A percentile compares a stretch with the other conserved stretches of the same genome.
phyloP scores from a whole-genome alignment of 495 filamentous ascomycete genomes.

The Daldinia loculata region DNA sequence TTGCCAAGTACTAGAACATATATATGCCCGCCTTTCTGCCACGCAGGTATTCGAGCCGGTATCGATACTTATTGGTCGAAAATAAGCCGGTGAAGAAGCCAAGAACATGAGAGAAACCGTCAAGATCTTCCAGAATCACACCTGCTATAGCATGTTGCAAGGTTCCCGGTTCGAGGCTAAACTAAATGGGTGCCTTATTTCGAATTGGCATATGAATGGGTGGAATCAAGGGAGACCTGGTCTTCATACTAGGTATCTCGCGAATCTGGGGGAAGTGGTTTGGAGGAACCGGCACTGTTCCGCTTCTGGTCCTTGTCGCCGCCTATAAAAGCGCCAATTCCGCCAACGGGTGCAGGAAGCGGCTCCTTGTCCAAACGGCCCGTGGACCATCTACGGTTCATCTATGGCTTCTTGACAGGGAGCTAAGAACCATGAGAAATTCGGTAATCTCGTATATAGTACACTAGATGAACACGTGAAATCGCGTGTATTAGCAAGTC shows the following conservation, averaged over 20 bases:
- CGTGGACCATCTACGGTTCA: constrained; percentile 18
- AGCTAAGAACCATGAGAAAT: constrained; percentile 12
- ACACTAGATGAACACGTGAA: constrained; percentile 1
- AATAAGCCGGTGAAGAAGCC: constrained; percentile 40
- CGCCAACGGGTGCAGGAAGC: constrained; percentile 36
- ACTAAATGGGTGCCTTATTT: constrained; percentile 31
- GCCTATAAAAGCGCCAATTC: constrained; percentile 32
- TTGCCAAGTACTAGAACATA: constrained; percentile 12
- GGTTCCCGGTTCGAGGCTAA: constrained; percentile 34
- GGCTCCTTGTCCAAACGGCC: constrained; percentile 39
- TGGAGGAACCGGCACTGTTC: constrained; percentile 31
- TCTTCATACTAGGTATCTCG: constrained; percentile 31
- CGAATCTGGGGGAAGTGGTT: constrained; percentile 39
- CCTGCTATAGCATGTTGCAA: constrained; percentile 29
- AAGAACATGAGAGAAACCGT: constrained; percentile 34
- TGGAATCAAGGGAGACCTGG: constrained; percentile 12
- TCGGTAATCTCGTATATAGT: background rate
- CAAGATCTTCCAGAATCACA: constrained; percentile 45
- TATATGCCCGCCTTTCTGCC: constrained; percentile 29
- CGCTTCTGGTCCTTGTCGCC: constrained; percentile 38
- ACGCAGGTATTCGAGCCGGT: constrained; percentile 29
- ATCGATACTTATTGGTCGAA: constrained; percentile 35
- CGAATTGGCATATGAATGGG: constrained; percentile 5
- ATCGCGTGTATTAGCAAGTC: background rate
- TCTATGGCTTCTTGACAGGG: constrained; percentile 29